phyloP scores from a whole-genome alignment of 352 stramenopile genomes.

The Phytophthora niederhauseri region DNA sequence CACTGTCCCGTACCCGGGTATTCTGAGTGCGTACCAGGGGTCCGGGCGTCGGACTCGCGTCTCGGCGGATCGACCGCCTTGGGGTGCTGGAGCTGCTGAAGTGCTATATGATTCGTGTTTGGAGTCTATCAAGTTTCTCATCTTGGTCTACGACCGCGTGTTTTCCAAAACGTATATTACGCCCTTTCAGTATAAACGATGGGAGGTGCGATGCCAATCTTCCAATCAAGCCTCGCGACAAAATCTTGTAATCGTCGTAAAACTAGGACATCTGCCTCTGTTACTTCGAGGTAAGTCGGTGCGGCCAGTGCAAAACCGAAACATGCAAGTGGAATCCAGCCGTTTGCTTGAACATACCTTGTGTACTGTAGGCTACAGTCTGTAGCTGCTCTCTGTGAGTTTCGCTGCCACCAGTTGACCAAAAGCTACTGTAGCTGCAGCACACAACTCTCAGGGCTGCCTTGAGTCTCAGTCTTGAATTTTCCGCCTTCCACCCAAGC shows the following conservation, averaged over 20 bases:
- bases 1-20: too few species aligned
- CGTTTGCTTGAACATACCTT: constrained; percentile 1
- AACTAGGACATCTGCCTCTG: constrained; percentile 1
- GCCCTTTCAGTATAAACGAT: constrained; percentile 17
- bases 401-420: constrained; percentile 21
- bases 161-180: not conserved
- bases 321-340: constrained; percentile 8
- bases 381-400: not conserved
- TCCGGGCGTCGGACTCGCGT: too few species aligned
- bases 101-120: not conserved
- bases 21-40: too few species aligned
- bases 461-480: constrained; percentile 20
- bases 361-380: too few species aligned
- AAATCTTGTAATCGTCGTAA: constrained; percentile 21
- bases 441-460: not conserved
- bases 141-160: not conserved
- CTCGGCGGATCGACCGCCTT: too few species aligned
- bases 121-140: not conserved
- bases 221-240: constrained; percentile 17
- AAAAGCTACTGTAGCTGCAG: not conserved
- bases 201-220: not conserved
- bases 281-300: constrained; percentile 1
- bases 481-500: constrained; percentile 12
- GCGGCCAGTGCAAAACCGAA: constrained; percentile 3
- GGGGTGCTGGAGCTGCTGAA: too few species aligned